Evolutionary conservation across 2,329 filamentous ascomycete species (phyloP), one percentile per base, ranked within the genome.

Genomic region (Xylariomycetidae sp.): DNA sequence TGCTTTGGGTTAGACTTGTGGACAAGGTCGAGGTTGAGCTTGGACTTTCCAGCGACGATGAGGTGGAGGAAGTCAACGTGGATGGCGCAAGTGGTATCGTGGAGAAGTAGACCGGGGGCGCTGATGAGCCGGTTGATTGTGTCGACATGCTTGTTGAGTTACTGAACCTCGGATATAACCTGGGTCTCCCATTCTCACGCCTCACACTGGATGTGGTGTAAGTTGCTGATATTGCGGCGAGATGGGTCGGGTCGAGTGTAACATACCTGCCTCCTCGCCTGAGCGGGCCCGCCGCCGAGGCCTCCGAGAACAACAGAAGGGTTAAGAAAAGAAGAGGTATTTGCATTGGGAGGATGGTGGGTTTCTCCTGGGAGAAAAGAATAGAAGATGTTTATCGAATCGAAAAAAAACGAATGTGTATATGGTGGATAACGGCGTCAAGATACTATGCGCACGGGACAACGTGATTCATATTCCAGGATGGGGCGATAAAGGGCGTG

Each of bases 251-350:
- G 20, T 23, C 20, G 20, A 23, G 8, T 31, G 34, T 25, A 26
- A 46, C 49, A 18, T 53, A 54, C 52, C 47, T 46, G 12, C 43
- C 42, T 29, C 42, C 41, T 23, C 43, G 42, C 44, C 47, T 52
- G 47, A 53, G 40, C 48, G 52, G 50, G 37, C 53, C 52, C 27
- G 54, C 54, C 51, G 51, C 52, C 33, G 46, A 52, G 38, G 44
- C 48, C 36, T 42, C 51, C 32, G 50, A 48, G 34, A 56, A 46
- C 32, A 52, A 44, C 29, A 55, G 44, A 26, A 57, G 37, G 29
- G 50, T 42, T 38, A 54, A 42, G 34, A 53, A 48, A 35, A 53
- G 24, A 43, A 50, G 31, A 45, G 46, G 34, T 42, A 48, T 46
- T 30, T 46, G 40, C 54, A 57, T 57, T 40, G 37, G 35, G 42